Evolutionary conservation across 441 rosid species (phyloP).

Genomic region (Codiaeum variegatum): DNA sequence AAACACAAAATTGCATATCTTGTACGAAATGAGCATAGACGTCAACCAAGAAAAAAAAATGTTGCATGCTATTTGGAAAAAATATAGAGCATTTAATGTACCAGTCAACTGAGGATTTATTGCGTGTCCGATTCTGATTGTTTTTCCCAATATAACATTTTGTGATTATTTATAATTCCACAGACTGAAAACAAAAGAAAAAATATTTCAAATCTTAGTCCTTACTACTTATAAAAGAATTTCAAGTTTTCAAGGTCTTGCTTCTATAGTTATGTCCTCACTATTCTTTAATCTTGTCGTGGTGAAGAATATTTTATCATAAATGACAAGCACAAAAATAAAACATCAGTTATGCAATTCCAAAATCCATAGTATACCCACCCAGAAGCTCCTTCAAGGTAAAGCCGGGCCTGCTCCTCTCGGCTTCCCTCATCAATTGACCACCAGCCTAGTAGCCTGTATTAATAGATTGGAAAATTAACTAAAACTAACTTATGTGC

Average conservation of each 20-base stretch:
- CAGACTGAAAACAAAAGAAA: background rate
- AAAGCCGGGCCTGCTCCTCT: slow-evolving; percentile 90
- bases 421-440: slow-evolving; percentile 93
- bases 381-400: slow-evolving; percentile 70
- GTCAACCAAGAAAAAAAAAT: background rate
- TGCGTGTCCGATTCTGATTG: background rate
- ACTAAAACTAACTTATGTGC: slow-evolving; percentile 10
- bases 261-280: background rate
- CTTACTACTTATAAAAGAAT: background rate
- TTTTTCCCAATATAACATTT: background rate
- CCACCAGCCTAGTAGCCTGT: slow-evolving; percentile 97
- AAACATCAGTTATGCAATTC: slow-evolving; percentile 7
- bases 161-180: background rate
- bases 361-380: slow-evolving; percentile 28
- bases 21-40: background rate
- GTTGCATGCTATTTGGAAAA: background rate
- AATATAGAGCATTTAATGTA: background rate
- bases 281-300: background rate
- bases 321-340: background rate
- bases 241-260: slow-evolving; percentile 18
- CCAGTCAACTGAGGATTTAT: background rate
- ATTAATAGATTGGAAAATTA: slow-evolving; percentile 20
- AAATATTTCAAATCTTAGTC: background rate
- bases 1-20: background rate
- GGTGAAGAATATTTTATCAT: background rate